These are phyloP conservation scores for Ceratocystis cacaofunesta DNA, from an alignment of 2,329 filamentous ascomycete species.

Conservation along the genomic window DNA sequence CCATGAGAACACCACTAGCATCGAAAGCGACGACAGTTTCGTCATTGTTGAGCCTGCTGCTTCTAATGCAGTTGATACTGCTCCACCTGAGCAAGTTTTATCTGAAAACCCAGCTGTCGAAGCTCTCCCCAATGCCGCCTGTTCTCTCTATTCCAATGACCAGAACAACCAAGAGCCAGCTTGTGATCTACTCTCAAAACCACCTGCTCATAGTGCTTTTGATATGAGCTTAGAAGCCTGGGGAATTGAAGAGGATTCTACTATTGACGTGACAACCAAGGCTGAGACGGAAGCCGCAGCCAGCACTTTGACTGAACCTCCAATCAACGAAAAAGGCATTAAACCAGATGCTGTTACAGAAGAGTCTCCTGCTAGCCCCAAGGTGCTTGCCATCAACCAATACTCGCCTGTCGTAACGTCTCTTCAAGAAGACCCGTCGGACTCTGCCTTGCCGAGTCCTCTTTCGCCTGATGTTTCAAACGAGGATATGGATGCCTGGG, in stretches of 20 bases:
- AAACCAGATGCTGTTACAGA: background rate
- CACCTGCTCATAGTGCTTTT: background rate
- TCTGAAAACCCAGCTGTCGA: background rate
- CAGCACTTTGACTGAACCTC: background rate
- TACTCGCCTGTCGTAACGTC: background rate
- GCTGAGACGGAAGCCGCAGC: background rate
- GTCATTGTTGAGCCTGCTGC: background rate
- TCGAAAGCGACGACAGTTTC: constrained; percentile 7
- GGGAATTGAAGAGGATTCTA: constrained; percentile 13
- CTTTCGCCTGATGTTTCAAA: constrained; percentile 9
- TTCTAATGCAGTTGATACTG: background rate
- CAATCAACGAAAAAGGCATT: background rate
- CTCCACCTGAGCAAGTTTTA: background rate
- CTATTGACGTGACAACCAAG: constrained; percentile 3
- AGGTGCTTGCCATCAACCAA: background rate
- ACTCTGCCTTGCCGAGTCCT: background rate
- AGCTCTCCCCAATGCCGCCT: background rate
- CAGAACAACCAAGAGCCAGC: background rate
- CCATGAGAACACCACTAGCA: background rate
- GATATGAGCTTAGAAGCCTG: constrained; percentile 14
- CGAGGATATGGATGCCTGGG: constrained; percentile 13
- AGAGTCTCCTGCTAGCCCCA: background rate
- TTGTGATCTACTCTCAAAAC: background rate
- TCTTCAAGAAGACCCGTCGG: background rate
- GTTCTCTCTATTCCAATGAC: background rate